Evolutionary conservation across 306 rosid genomes (phyloP), one percentile per base, ranked within the genome.

Genomic region (Geum urbanum): DNA sequence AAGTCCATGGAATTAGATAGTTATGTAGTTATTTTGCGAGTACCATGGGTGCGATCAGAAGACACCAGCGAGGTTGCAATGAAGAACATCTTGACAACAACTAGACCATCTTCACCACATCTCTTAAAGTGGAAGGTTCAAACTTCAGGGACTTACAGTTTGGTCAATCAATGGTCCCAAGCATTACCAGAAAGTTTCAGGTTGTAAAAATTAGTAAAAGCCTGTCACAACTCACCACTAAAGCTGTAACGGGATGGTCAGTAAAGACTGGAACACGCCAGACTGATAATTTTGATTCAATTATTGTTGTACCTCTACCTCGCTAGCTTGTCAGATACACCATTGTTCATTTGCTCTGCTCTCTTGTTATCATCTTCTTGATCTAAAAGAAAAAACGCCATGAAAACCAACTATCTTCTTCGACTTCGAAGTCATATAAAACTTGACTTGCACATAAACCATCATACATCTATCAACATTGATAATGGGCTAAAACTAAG

Each of bases 1-100:
- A 16, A 91, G 97, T 79, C 96, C 99, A 18, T 95, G 97, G 97
- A 95, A 83, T 72, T 91, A 95, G 83, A 78, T 45, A 46, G 44
- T 67, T 40, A 32, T 65, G 56, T 44, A 69, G 66, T 37, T 63
- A 64, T 63, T 74, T 61, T 40, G 46, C 35, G 13, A 1, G 32
- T 69, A 32, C 22, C 63, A 49, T 63, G 71, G 54, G 68, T 37
- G 46, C 8, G 47, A 57, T 68, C 52, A 55, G 45, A 39, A 27
- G 32, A 35, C 69, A 48, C 70, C 56, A 57, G 15, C 10, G 6
- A 50, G 39, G 62, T 14, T 12, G 50, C 49, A 52, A 40, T 51
- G 62, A 68, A 65, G 69, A 65, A 40, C 46, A 35, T 67, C 32
- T 49, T n/a, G 71, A 35, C 27, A 50, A 5, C 48, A 15, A 48